Conservation (phyloP, 352 stramenopile species). For the Peronospora farinosa region DNA sequence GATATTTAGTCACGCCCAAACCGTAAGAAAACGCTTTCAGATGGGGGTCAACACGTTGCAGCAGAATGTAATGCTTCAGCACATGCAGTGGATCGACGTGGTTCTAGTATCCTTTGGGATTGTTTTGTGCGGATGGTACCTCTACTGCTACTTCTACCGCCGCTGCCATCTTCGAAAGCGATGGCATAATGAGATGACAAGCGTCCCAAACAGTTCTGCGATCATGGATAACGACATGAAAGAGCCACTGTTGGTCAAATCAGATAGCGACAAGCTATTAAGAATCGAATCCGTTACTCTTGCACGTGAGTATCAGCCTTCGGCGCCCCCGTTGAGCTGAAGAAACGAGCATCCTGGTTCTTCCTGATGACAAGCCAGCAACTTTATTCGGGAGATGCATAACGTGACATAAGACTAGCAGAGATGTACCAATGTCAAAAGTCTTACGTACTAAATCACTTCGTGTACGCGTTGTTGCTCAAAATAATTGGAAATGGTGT, state of each 20-base stretch:
- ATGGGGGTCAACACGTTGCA: slow-evolving; percentile 1
- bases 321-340: slow-evolving; percentile 50
- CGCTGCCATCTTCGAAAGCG: slow-evolving; percentile 19
- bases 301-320: slow-evolving; percentile 55
- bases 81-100: slow-evolving; percentile 31
- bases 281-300: slow-evolving; percentile 33
- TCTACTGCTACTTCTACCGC: slow-evolving; percentile 50
- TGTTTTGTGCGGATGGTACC: slow-evolving; percentile 39
- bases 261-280: slow-evolving; percentile 35
- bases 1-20: too few relatives aligned
- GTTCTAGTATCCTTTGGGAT: slow-evolving; percentile 37
- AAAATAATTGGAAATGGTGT: too few relatives aligned
- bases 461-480: slow-evolving; percentile 1
- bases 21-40: too few relatives aligned
- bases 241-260: slow-evolving; percentile 47
- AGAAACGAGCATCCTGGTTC: slow-evolving; percentile 13
- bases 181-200: slow-evolving; percentile 14
- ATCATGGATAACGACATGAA: slow-evolving; percentile 58
- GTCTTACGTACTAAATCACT: not conserved
- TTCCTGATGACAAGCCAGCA: slow-evolving; percentile 2
- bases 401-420: not conserved
- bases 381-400: not conserved
- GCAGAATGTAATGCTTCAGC: slow-evolving; percentile 17
- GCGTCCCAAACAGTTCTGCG: slow-evolving; percentile 21
- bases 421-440: not conserved